Base-by-base conservation (phyloP, 352 stramenopile species). In the Pythium monospermum region DNA sequence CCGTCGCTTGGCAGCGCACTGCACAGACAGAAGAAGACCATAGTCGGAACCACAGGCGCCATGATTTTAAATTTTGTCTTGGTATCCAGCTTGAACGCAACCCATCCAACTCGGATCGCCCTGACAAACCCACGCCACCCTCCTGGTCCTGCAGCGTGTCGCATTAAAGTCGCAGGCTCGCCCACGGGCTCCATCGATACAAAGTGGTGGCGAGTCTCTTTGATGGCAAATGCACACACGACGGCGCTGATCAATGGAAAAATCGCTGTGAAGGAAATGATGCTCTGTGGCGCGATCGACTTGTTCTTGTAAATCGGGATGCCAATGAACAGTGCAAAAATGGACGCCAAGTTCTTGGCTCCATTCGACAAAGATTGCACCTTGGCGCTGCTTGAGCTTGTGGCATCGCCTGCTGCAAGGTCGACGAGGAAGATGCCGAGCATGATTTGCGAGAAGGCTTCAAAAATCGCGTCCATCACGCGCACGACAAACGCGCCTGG, bases 11-110 rank as follows among this genome's bases (percentile, higher is more conserved):
- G 82, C 1, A 91, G 59, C 22, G 82, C 79, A 40, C 75, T 89
- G 49, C 71, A 92, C 23, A 92, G 59, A 33, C 83, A 89, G 64
- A 92, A 90, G 64, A 92, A 92, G 31, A 85, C 32, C 75, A 92
- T 87, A 4, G 73, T 71, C 3, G 81, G 78, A 23, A 86, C 44
- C 13, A 90, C 66, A 6, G 78, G 78, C 33, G 57, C 53, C 27
- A 90, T 66, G 22, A 82, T 64, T 23, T 61, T 51, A 32, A 65
- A 57, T 53, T 87, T 87, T 53, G 46, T 51, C 32, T 55, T 50
- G 7, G 73, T 18, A 38, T 88, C 75, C 1, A 21, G 25, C 32
- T 76, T 83, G 58, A 88, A 88, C 12, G 47, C 37, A 10, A n/a
- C 15, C 73, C 74, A 38, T 26, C 59, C 30, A 26, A 57, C 16